Percentiles rank a stretch among this genome's conserved stretches.
Evolutionary conservation across 257 asterid species (phyloP).

Genomic region (Nicotiana tabacum): DNA sequence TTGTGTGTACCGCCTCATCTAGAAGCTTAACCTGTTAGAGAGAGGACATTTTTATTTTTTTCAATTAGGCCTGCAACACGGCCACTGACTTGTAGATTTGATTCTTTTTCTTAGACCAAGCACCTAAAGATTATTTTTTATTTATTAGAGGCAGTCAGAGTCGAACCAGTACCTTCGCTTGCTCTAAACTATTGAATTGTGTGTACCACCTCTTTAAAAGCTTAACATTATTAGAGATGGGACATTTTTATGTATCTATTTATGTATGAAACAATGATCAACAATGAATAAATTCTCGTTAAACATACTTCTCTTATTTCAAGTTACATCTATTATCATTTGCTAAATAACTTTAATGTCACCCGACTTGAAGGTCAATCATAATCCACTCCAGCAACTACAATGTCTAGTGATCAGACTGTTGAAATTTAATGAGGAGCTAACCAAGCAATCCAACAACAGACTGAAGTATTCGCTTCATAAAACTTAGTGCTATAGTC

Average conservation of each 20-base stretch:
- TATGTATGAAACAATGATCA: neutral
- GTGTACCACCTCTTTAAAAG: neutral
- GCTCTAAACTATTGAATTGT: neutral
- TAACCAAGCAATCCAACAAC: neutral
- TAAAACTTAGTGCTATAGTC: neutral
- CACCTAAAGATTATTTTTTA: neutral
- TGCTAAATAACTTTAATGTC: neutral
- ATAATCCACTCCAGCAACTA: neutral
- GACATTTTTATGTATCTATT: neutral
- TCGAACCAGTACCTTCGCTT: neutral
- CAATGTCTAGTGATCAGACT: neutral
- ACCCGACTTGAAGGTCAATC: neutral
- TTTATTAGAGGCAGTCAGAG: neutral
- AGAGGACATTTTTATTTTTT: neutral
- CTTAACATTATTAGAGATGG: neutral
- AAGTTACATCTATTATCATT: neutral
- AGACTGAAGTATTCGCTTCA: neutral
- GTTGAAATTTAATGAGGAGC: neutral
- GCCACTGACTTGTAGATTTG: neutral
- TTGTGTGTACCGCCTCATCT: neutral
- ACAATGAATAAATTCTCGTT: neutral
- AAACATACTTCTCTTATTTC: neutral
- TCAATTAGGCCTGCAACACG: neutral
- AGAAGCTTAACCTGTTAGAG: neutral
- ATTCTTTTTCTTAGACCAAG: neutral